A percentile compares a stretch with the other conserved stretches of the same genome.
These are phyloP conservation scores for Heliamphora pulchella DNA, from an alignment of 179 eudicot genomes.

Conservation along the genomic window DNA sequence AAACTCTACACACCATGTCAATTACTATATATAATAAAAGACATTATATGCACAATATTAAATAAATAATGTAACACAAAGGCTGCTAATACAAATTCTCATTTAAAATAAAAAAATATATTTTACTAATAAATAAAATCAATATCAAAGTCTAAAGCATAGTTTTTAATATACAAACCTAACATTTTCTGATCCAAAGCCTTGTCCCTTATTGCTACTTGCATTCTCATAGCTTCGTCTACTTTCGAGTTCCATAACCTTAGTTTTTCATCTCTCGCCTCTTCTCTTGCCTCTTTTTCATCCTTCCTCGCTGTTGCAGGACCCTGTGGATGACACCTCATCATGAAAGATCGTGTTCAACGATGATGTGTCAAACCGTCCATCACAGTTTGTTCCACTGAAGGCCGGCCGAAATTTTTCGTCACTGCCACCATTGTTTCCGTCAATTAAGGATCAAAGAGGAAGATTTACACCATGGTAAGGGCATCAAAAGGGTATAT, in stretches of 20 bases:
- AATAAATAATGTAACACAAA: too few relatives aligned
- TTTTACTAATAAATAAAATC: too few relatives aligned
- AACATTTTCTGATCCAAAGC: constrained; percentile 46
- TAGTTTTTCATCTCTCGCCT: constrained; percentile 26
- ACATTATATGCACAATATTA: too few relatives aligned
- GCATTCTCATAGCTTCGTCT: constrained; percentile 62
- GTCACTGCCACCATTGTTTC: constrained; percentile 53
- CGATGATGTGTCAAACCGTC: constrained; percentile 27
- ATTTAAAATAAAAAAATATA: too few relatives aligned
- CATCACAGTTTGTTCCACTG: constrained; percentile 72
- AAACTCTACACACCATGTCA: too few relatives aligned
- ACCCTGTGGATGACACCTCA: constrained; percentile 19
- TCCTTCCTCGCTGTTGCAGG: constrained; percentile 23
- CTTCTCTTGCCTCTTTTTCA: constrained; percentile 40
- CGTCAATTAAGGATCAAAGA: constrained; percentile 37
- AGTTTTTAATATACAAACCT: constrained; percentile 29
- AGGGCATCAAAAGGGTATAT: too few relatives aligned
- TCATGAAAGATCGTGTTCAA: constrained; percentile 31
- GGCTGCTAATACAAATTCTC: too few relatives aligned
- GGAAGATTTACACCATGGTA: too few relatives aligned
- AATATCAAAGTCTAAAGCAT: too few relatives aligned
- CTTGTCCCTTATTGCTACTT: constrained; percentile 31
- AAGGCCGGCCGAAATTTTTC: constrained; percentile 34
- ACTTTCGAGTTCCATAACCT: constrained; percentile 50
- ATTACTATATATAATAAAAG: too few relatives aligned